Evolutionary conservation across 805 yeast species (phyloP).

Genomic region (Ogataea ganodermae): DNA sequence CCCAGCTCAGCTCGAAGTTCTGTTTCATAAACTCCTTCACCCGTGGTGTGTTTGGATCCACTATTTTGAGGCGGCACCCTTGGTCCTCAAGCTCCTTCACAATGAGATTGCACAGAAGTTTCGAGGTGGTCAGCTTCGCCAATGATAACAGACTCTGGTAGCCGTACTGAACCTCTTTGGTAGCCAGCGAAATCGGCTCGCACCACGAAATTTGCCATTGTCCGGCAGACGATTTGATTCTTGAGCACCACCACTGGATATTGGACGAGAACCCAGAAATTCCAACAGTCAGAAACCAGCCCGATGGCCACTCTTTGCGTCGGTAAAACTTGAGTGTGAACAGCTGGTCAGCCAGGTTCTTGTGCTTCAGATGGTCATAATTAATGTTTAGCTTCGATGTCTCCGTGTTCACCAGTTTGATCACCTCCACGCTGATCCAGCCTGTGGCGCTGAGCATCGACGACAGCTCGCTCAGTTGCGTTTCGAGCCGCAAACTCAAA

Average conservation of each 20-base stretch:
- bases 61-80: constrained; percentile 40
- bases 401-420: constrained; percentile 53
- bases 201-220: constrained; percentile 60
- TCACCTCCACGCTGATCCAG: constrained; percentile 63
- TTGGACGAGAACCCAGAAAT: constrained; percentile 37
- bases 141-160: constrained; percentile 41
- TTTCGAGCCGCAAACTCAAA: constrained; percentile 49
- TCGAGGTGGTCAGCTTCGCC: constrained; percentile 46
- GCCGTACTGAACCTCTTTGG: constrained; percentile 25
- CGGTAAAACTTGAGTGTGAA: constrained; percentile 41
- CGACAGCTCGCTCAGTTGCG: constrained; percentile 51
- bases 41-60: constrained; percentile 24
- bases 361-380: constrained; percentile 30
- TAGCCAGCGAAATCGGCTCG: constrained; percentile 30
- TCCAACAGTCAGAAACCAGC: constrained; percentile 53
- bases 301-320: constrained; percentile 55
- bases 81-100: constrained; percentile 49
- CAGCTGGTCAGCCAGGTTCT: constrained; percentile 23
- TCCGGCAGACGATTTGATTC: constrained; percentile 49
- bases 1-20: constrained; percentile 33
- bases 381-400: constrained; percentile 41
- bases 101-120: constrained; percentile 52
- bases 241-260: constrained; percentile 54
- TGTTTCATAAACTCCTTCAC: constrained; percentile 23
- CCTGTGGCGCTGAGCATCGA: constrained; percentile 63